Evolutionary conservation across 1,139 yeast species (phyloP).

Genomic region (Taphrina betulina): DNA sequence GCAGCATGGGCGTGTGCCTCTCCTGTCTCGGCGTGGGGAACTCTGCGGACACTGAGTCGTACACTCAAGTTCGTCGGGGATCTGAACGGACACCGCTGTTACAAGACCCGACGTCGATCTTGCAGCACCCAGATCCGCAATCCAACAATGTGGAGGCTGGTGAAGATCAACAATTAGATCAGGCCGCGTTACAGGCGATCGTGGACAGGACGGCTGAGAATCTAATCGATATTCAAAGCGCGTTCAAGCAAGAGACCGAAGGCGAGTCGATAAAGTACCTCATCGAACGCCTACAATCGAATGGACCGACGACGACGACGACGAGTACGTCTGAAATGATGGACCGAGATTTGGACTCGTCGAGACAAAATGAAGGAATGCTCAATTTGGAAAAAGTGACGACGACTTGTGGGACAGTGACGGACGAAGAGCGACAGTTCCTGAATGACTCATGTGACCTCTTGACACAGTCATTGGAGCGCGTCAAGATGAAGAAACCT

Average conservation of each 20-base stretch:
- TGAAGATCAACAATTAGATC: constrained; percentile 16
- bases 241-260: background rate
- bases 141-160: background rate
- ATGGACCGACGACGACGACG: background rate
- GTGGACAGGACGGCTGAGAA: constrained; percentile 11
- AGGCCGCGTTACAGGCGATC: constrained; percentile 3
- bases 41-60: background rate
- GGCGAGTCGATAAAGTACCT: constrained; percentile 6
- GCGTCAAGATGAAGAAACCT: background rate
- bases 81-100: constrained; percentile 9
- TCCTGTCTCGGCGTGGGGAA: background rate
- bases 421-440: constrained; percentile 8
- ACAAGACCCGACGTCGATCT: constrained; percentile 10
- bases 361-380: background rate
- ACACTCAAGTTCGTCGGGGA: background rate
- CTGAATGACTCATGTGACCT: background rate
- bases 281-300: constrained; percentile 11
- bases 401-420: background rate
- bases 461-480: background rate
- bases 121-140: constrained; percentile 13
- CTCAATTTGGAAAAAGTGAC: background rate
- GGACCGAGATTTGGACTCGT: background rate
- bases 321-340: background rate
- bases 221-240: constrained; percentile 17
- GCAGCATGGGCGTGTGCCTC: background rate